These are phyloP conservation scores for Globisporangium paddicum DNA, from an alignment of 352 stramenopile species.

Conservation along the genomic window DNA sequence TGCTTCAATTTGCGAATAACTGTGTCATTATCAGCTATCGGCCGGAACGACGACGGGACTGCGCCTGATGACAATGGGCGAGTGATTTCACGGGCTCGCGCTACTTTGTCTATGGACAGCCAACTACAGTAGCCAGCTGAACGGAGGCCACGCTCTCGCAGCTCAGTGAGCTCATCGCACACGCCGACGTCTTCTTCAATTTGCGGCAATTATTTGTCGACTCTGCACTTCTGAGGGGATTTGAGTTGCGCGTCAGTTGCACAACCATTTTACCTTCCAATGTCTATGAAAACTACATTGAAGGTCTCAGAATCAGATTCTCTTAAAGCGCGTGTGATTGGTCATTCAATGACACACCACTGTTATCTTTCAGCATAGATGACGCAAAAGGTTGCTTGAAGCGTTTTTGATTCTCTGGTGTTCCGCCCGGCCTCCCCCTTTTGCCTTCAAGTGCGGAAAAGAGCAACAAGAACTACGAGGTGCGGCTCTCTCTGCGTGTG, in stretches of 20 bases:
- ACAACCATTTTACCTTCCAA: not conserved
- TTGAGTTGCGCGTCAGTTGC: not conserved
- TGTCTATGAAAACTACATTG: not conserved
- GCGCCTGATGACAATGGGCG: too few relatives aligned
- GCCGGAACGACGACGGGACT: too few relatives aligned
- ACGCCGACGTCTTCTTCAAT: not conserved
- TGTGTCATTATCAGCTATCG: too few relatives aligned
- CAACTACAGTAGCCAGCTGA: not conserved
- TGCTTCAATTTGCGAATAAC: too few relatives aligned
- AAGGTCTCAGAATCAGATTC: not conserved
- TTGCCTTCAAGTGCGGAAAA: constrained; percentile 7
- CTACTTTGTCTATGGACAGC: not conserved
- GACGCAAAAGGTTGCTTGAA: not conserved
- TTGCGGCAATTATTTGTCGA: too few relatives aligned
- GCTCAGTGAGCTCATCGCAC: not conserved
- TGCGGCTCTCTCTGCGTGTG: not conserved
- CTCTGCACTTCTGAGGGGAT: not conserved
- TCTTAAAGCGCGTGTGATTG: not conserved
- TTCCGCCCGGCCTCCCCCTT: constrained; percentile 5
- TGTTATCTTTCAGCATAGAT: not conserved
- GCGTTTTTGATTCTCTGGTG: constrained; percentile 4
- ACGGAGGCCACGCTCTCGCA: not conserved
- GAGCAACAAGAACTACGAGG: not conserved
- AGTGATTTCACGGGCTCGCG: not conserved
- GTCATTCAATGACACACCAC: not conserved